These are phyloP conservation scores for Chalara sp. DNA, from an alignment of 2,329 filamentous ascomycete genomes.

Conservation along the genomic window DNA sequence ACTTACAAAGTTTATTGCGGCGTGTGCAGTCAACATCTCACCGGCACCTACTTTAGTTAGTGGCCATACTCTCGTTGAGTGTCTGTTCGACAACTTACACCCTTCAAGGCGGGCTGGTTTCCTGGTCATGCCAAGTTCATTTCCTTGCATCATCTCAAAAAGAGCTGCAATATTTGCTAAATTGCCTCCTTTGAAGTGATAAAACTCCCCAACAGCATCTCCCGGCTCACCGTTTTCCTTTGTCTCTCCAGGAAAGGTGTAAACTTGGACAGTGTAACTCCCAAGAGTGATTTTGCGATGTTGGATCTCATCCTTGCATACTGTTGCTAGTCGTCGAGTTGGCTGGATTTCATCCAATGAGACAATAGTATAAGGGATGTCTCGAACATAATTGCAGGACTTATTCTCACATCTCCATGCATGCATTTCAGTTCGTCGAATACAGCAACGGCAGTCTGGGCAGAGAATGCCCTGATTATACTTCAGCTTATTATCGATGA, in stretches of 20 bases:
- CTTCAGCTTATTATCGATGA: too few relatives aligned
- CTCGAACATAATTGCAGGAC: too few relatives aligned
- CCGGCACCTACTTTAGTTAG: slow-evolving; percentile 24
- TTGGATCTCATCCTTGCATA: too few relatives aligned
- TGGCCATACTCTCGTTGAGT: not conserved
- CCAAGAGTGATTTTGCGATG: too few relatives aligned
- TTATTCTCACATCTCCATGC: too few relatives aligned
- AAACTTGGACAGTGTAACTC: too few relatives aligned
- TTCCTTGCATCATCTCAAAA: slow-evolving; percentile 40
- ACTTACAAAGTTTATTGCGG: slow-evolving; percentile 44
- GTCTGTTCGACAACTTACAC: slow-evolving; percentile 22
- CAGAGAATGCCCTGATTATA: too few relatives aligned
- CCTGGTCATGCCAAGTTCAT: slow-evolving; percentile 38
- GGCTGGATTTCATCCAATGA: slow-evolving; percentile 38
- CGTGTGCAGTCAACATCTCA: slow-evolving; percentile 45
- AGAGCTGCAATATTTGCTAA: slow-evolving; percentile 32
- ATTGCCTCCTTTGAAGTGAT: slow-evolving; percentile 54
- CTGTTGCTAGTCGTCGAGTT: too few relatives aligned
- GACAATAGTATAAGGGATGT: slow-evolving; percentile 43
- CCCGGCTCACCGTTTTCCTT: not conserved
- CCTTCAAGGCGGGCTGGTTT: slow-evolving; percentile 21
- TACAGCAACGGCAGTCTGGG: too few relatives aligned
- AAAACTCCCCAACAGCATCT: slow-evolving; percentile 34
- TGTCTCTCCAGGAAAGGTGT: too few relatives aligned
- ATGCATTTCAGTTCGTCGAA: too few relatives aligned